Evolutionary conservation across 2,329 filamentous ascomycete genomes (phyloP).

Genomic region (Ophidiomyces ophidiicola): DNA sequence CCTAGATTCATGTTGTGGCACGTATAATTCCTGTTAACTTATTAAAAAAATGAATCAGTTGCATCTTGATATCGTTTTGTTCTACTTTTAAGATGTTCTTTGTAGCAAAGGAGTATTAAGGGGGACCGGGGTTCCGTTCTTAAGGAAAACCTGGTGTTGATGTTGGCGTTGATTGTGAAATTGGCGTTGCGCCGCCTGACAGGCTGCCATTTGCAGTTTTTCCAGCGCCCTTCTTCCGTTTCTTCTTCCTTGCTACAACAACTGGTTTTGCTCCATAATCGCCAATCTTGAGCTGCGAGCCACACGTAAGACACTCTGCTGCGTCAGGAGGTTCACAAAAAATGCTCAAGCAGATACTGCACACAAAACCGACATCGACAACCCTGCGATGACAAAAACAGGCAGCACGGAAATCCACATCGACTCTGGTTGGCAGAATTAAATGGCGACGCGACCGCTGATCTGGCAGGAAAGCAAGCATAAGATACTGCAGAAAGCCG

Average conservation of each 20-base stretch:
- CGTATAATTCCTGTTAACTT: too few species aligned
- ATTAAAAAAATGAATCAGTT: too few species aligned
- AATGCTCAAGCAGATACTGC: slow-evolving; percentile 90
- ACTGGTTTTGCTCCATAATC: slow-evolving; percentile 64
- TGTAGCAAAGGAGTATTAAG: too few species aligned
- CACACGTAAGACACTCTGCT: slow-evolving; percentile 69
- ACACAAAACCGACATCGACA: slow-evolving; percentile 87
- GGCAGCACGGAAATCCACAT: slow-evolving; percentile 92
- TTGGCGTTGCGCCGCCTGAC: slow-evolving; percentile 47
- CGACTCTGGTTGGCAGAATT: slow-evolving; percentile 66
- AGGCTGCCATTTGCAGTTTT: slow-evolving; percentile 29
- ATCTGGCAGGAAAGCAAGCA: slow-evolving; percentile 83
- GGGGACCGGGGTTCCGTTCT: too few species aligned
- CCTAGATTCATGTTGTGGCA: too few species aligned
- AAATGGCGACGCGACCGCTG: slow-evolving; percentile 51
- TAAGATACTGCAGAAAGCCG: slow-evolving; percentile 79
- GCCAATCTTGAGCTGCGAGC: slow-evolving; percentile 62
- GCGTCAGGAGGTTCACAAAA: slow-evolving; percentile 59
- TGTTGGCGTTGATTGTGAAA: slow-evolving; percentile 38
- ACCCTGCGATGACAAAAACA: slow-evolving; percentile 93
- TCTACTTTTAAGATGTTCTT: too few species aligned
- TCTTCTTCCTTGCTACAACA: slow-evolving; percentile 63
- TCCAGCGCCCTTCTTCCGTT: slow-evolving; percentile 51
- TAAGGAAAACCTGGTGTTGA: slow-evolving; percentile 17
- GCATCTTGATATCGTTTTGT: too few species aligned